Conservation (phyloP, 1,139 yeast genomes). For the Kluyveromyces marxianus region DNA sequence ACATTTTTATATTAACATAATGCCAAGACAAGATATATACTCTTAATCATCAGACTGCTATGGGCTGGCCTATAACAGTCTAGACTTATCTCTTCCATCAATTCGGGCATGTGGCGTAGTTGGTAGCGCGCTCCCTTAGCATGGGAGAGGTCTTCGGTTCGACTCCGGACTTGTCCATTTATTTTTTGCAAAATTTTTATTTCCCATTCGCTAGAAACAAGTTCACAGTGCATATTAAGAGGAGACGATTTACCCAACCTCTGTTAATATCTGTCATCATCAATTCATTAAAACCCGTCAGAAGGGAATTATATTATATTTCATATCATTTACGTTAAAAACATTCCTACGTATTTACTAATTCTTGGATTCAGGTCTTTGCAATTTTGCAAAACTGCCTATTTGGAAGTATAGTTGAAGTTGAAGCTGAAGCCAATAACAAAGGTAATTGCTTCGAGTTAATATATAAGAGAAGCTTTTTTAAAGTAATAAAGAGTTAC, state of each 20-base stretch:
- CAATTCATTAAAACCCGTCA: no score
- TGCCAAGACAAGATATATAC: no score
- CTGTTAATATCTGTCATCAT: no score
- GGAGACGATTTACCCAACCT: no score
- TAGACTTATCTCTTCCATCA: background rate
- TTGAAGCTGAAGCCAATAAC: background rate
- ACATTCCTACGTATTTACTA: background rate
- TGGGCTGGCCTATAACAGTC: no score
- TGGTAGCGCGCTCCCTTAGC: conserved; percentile 92
- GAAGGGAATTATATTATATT: background rate
- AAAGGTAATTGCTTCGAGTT: no score
- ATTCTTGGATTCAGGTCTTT: background rate
- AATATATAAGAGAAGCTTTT: no score
- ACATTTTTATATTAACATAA: no score
- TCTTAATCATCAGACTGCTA: no score
- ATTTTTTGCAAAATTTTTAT: conserved; percentile 13
- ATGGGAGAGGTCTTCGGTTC: conserved; percentile 88
- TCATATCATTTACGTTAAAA: background rate
- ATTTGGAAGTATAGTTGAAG: background rate
- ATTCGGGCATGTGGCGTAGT: conserved; percentile 82
- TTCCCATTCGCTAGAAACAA: background rate
- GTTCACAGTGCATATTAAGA: no score
- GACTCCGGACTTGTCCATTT: conserved; percentile 81
- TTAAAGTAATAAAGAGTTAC: no score
- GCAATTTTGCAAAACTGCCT: background rate